Evolutionary conservation across 2,329 filamentous ascomycete species (phyloP).

Genomic region (Polytolypa hystricis): DNA sequence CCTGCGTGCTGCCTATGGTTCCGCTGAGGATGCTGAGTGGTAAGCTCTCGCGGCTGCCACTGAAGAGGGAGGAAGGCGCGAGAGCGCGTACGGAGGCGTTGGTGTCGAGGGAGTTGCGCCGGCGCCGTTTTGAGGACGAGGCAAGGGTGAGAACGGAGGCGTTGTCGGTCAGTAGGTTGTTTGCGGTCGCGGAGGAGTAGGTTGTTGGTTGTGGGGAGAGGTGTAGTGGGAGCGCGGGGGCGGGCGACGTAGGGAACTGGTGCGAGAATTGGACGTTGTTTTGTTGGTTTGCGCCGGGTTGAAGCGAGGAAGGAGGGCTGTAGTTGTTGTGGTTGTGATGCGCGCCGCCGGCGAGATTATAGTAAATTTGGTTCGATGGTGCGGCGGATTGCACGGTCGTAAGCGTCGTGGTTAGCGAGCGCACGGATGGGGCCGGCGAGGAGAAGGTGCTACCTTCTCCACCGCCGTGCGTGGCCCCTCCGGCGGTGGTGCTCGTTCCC

Average conservation of each 20-base stretch:
- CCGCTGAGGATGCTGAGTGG: slow-evolving; percentile 52
- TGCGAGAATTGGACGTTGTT: slow-evolving; percentile 44
- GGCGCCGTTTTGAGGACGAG: slow-evolving; percentile 52
- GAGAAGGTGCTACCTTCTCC: slow-evolving; percentile 59
- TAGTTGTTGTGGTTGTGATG: slow-evolving; percentile 21
- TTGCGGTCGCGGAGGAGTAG: slow-evolving; percentile 50
- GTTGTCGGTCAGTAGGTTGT: slow-evolving; percentile 54
- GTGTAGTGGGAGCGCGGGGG: slow-evolving; percentile 51
- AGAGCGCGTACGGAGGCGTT: slow-evolving; percentile 56
- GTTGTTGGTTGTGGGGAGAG: slow-evolving; percentile 44
- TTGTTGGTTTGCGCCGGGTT: slow-evolving; percentile 27
- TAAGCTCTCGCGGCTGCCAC: slow-evolving; percentile 52
- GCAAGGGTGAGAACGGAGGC: slow-evolving; percentile 55
- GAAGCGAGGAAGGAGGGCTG: slow-evolving; percentile 17
- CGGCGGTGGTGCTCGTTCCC: slow-evolving; percentile 60
- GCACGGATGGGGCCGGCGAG: slow-evolving; percentile 53
- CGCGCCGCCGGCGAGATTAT: slow-evolving; percentile 15
- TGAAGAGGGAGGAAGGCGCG: slow-evolving; percentile 53
- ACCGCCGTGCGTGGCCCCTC: slow-evolving; percentile 54
- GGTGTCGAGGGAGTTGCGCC: slow-evolving; percentile 52
- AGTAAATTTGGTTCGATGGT: slow-evolving; percentile 37
- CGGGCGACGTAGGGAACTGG: slow-evolving; percentile 48
- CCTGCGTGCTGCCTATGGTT: slow-evolving; percentile 24
- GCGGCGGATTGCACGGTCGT: slow-evolving; percentile 55
- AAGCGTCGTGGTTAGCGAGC: slow-evolving; percentile 53